Base-by-base conservation (phyloP, 139 green algal species). In the Bryopsis sp. region DNA sequence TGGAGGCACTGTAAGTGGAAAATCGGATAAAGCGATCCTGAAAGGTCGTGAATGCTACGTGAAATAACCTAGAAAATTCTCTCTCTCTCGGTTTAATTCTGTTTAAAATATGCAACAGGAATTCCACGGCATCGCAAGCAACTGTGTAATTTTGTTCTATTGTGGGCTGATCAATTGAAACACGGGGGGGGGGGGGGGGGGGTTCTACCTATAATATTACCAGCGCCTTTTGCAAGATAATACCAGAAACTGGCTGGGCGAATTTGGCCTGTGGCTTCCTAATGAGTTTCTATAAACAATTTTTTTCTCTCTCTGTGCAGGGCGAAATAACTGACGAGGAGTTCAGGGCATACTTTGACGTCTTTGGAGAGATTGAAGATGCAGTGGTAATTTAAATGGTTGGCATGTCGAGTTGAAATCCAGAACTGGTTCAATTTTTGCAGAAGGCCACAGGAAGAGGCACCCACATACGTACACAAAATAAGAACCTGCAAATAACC, bases 361-460 rank as follows among this genome's bases (percentile, higher is more conserved):
- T 77, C 46, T 94, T 78, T 74, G 88, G 88, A 35, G 74, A 80
- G 15, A 82, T 94, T 50, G 76, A 86, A 54, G 84, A 90, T 68
- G 76, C 78, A 28, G 76, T 70, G 65, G 75, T 81, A 76, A 81
- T 29, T 26, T 11, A 11, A 54, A 54, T 54, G 19, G 29, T 61
- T 57, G 26, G 68, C 29, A 32, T 33, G n/a, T 73, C 60, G 70
- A 74, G 22, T 63, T 29, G 26, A 61, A 19, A n/a, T n/a, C n/a
- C n/a, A n/a, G n/a, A n/a, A n/a, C n/a, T n/a, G n/a, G n/a, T n/a
- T n/a, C n/a, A n/a, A n/a, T n/a, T n/a, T n/a, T n/a, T n/a, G n/a
- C n/a, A n/a, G n/a, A n/a, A n/a, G n/a, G n/a, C n/a, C n/a, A n/a
- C n/a, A n/a, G n/a, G n/a, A n/a, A n/a, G n/a, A n/a, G n/a, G n/a